These are phyloP conservation scores for Hymenoscyphus scutula DNA, from an alignment of 2,329 filamentous ascomycete species.

Conservation along the genomic window DNA sequence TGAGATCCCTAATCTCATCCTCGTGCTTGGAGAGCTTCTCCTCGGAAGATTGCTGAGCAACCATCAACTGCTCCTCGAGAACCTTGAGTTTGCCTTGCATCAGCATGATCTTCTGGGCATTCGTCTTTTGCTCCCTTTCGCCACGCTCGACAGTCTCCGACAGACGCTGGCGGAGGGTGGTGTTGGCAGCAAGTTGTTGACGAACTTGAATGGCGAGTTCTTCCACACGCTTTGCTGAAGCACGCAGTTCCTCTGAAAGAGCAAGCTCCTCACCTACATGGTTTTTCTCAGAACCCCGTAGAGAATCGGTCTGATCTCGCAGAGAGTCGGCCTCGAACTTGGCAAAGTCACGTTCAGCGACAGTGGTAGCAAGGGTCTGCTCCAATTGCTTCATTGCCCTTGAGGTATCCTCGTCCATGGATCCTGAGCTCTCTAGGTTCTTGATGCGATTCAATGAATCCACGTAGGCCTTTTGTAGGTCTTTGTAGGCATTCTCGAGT, in stretches of 20 bases:
- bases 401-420: slow-evolving; percentile 57
- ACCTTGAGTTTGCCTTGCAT: slow-evolving; percentile 77
- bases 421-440: slow-evolving; percentile 54
- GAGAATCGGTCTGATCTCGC: slow-evolving; percentile 56
- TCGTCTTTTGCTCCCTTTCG: slow-evolving; percentile 77
- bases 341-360: slow-evolving; percentile 71
- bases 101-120: slow-evolving; percentile 76
- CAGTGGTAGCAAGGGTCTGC: slow-evolving; percentile 64
- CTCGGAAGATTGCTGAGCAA: slow-evolving; percentile 82
- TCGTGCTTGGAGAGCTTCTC: slow-evolving; percentile 81
- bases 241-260: slow-evolving; percentile 67
- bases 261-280: slow-evolving; percentile 59
- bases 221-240: slow-evolving; percentile 75
- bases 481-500: slow-evolving; percentile 69
- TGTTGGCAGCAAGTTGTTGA: slow-evolving; percentile 76
- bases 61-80: slow-evolving; percentile 80
- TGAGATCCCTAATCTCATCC: slow-evolving; percentile 73
- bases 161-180: slow-evolving; percentile 71
- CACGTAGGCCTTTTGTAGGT: slow-evolving; percentile 69
- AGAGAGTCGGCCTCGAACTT: slow-evolving; percentile 63
- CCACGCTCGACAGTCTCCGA: slow-evolving; percentile 77
- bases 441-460: slow-evolving; percentile 66
- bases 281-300: slow-evolving; percentile 55
- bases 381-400: slow-evolving; percentile 65
- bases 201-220: slow-evolving; percentile 76